A percentile compares a stretch with the other conserved stretches of the same genome.
phyloP scores from a whole-genome alignment of 1,284 basidiomycete genomes.

The Moesziomyces parantarcticus region DNA sequence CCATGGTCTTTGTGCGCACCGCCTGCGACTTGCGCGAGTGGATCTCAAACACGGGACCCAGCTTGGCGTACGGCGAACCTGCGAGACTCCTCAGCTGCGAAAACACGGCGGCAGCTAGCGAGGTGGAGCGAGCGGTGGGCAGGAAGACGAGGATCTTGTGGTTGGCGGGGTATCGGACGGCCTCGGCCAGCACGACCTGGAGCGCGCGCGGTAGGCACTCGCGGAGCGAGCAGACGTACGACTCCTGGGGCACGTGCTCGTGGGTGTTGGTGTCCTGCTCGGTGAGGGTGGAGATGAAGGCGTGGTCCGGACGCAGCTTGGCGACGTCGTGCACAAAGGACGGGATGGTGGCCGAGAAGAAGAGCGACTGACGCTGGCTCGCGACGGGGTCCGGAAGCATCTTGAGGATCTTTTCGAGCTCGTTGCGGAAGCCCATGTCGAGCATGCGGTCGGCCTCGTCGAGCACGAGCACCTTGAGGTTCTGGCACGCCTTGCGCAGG shows the following conservation, averaged over 20 bases:
- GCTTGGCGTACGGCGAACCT: conserved; percentile 15
- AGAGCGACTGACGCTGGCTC: conserved; percentile 70
- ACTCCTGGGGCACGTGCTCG: conserved; percentile 74
- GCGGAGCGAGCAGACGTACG: conserved; percentile 27
- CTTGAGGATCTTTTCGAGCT: conserved; percentile 64
- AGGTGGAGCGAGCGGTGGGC: conserved; percentile 77
- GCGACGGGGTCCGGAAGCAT: conserved; percentile 65
- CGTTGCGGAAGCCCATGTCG: conserved; percentile 67
- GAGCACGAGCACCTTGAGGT: conserved; percentile 68
- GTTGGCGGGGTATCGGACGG: conserved; percentile 43
- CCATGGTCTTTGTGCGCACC: conserved; percentile 45
- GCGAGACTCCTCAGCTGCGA: conserved; percentile 23
- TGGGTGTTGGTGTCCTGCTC: conserved; percentile 77
- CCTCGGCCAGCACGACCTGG: conserved; percentile 68
- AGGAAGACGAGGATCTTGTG: conserved; percentile 71
- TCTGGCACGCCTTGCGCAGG: conserved; percentile 55
- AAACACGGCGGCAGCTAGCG: conserved; percentile 71
- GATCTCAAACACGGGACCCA: conserved; percentile 48
- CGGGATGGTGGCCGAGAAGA: conserved; percentile 72
- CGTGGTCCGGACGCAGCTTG: conserved; percentile 69
- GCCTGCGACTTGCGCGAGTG: conserved; percentile 56
- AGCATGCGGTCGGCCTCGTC: conserved; percentile 72
- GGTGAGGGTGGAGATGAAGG: conserved; percentile 75
- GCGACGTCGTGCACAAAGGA: conserved; percentile 68
- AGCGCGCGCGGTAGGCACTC: conserved; percentile 71